These are phyloP conservation scores for Oryza nivara DNA, from an alignment of 176 grass and related monocot genomes.

Conservation along the genomic window DNA sequence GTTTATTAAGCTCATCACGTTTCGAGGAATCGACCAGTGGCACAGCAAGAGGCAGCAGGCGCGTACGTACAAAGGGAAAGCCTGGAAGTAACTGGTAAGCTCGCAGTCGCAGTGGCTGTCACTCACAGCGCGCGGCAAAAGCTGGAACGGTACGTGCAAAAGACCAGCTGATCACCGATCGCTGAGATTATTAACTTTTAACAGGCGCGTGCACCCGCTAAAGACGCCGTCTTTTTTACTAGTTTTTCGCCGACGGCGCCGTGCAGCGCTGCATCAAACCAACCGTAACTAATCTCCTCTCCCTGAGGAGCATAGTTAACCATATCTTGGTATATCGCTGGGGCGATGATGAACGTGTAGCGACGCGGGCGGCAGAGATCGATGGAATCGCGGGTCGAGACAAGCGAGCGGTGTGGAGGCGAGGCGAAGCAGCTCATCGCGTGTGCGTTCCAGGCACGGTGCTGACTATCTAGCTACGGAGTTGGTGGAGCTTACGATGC, in stretches of 20 bases:
- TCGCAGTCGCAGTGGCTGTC: not conserved
- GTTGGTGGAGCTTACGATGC: not conserved
- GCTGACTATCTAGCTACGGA: not conserved
- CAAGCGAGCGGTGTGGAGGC: too few relatives aligned
- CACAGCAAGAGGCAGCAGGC: not conserved
- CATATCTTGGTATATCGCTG: not conserved
- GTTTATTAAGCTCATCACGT: not conserved
- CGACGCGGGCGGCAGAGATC: not conserved
- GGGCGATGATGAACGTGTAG: not conserved
- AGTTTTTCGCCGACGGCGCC: not conserved
- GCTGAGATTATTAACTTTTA: slow-evolving; percentile 2
- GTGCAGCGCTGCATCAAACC: not conserved
- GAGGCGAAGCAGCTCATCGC: not conserved
- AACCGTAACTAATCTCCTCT: slow-evolving; percentile 26
- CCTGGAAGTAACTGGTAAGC: not conserved
- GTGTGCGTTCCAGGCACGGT: slow-evolving; percentile 31
- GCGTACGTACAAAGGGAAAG: slow-evolving; percentile 19
- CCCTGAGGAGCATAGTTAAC: not conserved
- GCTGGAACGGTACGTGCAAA: not conserved
- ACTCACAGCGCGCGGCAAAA: not conserved
- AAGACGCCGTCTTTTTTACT: not conserved
- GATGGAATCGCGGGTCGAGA: slow-evolving; percentile 20
- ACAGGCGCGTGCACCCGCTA: not conserved
- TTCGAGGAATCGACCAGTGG: slow-evolving; percentile 8
- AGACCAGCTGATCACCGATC: not conserved